These are phyloP conservation scores for Aureobasidium sp. DNA, from an alignment of 2,329 filamentous ascomycete species.

Conservation along the genomic window DNA sequence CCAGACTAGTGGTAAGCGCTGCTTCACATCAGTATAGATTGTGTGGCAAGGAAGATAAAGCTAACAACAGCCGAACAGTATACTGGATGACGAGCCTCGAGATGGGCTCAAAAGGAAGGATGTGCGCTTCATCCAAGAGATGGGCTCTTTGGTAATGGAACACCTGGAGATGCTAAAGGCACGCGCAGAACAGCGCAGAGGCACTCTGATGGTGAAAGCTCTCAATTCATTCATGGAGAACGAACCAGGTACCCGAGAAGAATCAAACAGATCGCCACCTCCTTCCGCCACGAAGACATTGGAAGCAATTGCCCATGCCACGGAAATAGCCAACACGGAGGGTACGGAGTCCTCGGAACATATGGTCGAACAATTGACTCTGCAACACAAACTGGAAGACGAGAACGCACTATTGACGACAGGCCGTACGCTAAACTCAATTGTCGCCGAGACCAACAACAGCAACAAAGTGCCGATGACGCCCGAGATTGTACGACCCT, in stretches of 20 bases:
- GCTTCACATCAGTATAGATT: neutral
- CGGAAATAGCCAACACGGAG: neutral
- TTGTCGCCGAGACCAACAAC: neutral
- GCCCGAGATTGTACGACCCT: neutral
- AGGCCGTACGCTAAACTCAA: slow-evolving; percentile 1
- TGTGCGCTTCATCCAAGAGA: slow-evolving; percentile 49
- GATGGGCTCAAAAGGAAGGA: slow-evolving; percentile 44
- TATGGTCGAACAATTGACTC: neutral
- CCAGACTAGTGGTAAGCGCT: neutral
- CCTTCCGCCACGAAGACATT: neutral
- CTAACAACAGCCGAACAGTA: slow-evolving; percentile 23
- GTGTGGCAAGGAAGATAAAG: neutral
- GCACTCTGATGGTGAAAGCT: slow-evolving; percentile 48
- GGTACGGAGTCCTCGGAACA: slow-evolving; percentile 13
- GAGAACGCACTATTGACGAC: neutral
- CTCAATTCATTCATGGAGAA: slow-evolving; percentile 42
- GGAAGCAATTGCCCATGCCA: slow-evolving; percentile 1
- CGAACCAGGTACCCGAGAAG: slow-evolving; percentile 16
- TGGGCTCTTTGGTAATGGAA: slow-evolving; percentile 49
- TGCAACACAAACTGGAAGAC: slow-evolving; percentile 7
- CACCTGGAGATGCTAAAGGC: slow-evolving; percentile 53
- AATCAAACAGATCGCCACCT: slow-evolving; percentile 21
- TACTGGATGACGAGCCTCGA: slow-evolving; percentile 52
- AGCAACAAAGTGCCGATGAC: neutral
- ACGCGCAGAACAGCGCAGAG: slow-evolving; percentile 46